Conservation (phyloP, 352 stramenopile genomes). For the Globisporangium orthogonon region DNA sequence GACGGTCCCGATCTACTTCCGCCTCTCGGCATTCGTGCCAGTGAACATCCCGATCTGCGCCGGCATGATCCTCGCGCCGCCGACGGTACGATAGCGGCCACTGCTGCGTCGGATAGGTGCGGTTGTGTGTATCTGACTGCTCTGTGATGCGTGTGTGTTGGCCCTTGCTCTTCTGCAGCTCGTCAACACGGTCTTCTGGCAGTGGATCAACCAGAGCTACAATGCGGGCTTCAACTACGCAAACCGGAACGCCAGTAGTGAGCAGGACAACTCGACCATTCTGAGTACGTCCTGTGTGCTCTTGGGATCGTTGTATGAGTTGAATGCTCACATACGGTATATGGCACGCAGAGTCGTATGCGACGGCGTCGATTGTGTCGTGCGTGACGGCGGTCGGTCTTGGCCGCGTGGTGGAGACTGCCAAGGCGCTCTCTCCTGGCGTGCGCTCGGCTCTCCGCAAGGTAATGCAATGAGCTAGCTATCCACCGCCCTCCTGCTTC, state of each 20-base stretch:
- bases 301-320: too few species aligned
- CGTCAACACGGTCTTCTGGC: constrained; percentile 82
- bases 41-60: constrained; percentile 86
- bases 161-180: constrained; percentile 17
- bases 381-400: constrained; percentile 72
- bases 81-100: constrained; percentile 34
- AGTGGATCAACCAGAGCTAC: constrained; percentile 89
- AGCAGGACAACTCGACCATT: constrained; percentile 70
- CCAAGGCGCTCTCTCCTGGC: constrained; percentile 60
- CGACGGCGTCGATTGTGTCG: constrained; percentile 69
- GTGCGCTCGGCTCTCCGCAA: constrained; percentile 58
- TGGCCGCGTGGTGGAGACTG: constrained; percentile 66
- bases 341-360: constrained; percentile 55
- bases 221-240: constrained; percentile 88
- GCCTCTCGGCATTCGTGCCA: constrained; percentile 79
- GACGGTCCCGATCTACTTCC: constrained; percentile 53
- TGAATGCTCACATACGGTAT: background rate
- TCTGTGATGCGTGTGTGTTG: too few species aligned
- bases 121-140: too few species aligned
- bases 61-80: constrained; percentile 76
- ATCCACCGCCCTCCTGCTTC: too few species aligned
- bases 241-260: constrained; percentile 80
- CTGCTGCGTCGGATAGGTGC: too few species aligned
- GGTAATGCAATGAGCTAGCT: constrained; percentile 15
- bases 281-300: constrained; percentile 37